Conservation (phyloP, 1,139 yeast species). For the Zygoascus sp. region DNA sequence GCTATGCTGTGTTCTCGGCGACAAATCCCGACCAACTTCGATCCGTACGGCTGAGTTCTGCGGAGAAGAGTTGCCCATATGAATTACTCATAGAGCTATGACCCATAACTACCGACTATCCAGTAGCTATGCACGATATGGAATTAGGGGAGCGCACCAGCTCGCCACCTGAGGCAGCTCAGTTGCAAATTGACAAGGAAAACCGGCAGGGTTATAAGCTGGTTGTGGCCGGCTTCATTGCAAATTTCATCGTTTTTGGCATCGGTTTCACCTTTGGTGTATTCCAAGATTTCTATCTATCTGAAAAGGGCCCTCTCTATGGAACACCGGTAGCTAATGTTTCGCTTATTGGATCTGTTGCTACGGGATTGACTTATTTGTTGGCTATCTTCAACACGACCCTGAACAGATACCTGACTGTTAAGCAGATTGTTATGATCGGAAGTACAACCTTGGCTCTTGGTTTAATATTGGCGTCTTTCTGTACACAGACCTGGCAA, state of each 20-base stretch:
- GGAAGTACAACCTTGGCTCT: constrained; percentile 19
- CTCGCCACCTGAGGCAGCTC: background rate
- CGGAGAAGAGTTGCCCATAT: too few relatives aligned
- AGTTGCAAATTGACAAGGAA: background rate
- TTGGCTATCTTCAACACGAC: constrained; percentile 14
- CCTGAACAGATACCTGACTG: constrained; percentile 8
- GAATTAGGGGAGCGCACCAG: background rate
- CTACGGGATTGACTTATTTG: constrained; percentile 21
- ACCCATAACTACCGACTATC: too few relatives aligned
- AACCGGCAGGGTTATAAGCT: background rate
- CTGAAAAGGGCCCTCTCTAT: constrained; percentile 21
- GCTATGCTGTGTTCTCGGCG: too few relatives aligned
- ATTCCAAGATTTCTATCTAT: constrained; percentile 23
- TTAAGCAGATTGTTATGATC: constrained; percentile 16
- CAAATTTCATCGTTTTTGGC: constrained; percentile 24
- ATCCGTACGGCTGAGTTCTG: too few relatives aligned
- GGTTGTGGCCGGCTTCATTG: constrained; percentile 21
- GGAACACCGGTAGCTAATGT: constrained; percentile 18
- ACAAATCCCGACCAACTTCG: too few relatives aligned
- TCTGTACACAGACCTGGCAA: constrained; percentile 21
- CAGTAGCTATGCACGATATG: too few relatives aligned
- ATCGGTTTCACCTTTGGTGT: constrained; percentile 26
- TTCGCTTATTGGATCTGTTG: constrained; percentile 23
- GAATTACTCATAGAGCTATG: too few relatives aligned
- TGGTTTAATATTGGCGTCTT: constrained; percentile 22